phyloP scores from a whole-genome alignment of 441 rosid species.

The Erysimum cheiri region DNA sequence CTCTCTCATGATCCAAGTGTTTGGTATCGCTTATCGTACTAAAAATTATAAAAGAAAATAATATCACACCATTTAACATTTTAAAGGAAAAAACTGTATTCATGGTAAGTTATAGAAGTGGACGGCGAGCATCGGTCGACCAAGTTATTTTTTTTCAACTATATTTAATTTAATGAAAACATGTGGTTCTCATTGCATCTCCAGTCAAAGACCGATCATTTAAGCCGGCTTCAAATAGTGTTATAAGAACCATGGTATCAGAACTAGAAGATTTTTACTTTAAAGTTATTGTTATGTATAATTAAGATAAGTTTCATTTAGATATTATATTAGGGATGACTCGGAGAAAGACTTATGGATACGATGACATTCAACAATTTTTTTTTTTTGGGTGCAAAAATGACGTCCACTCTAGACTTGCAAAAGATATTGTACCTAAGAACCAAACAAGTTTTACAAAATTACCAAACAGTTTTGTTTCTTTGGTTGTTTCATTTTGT shows the following conservation, averaged over 20 bases:
- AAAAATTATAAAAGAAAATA: no score
- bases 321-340: not conserved
- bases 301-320: not conserved
- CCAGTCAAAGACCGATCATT: not conserved
- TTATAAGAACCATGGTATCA: fast-evolving
- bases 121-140: slow-evolving; percentile 10
- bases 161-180: not conserved
- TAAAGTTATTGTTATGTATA: not conserved
- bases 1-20: not conserved
- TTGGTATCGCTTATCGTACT: not conserved
- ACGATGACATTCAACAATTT: no score
- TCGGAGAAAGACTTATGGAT: not conserved
- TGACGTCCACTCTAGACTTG: no score
- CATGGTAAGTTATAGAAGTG: slow-evolving; percentile 5
- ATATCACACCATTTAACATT: not conserved
- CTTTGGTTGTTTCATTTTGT: not conserved
- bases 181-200: slow-evolving; percentile 30
- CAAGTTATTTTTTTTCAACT: slow-evolving; percentile 6
- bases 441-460: not conserved
- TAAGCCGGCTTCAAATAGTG: not conserved
- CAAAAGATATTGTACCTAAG: not conserved
- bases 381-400: no score
- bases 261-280: not conserved
- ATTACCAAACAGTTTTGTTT: not conserved
- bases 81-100: not conserved